Conservation (phyloP, 768 basidiomycete genomes). For the Ephemerocybe angulata region DNA sequence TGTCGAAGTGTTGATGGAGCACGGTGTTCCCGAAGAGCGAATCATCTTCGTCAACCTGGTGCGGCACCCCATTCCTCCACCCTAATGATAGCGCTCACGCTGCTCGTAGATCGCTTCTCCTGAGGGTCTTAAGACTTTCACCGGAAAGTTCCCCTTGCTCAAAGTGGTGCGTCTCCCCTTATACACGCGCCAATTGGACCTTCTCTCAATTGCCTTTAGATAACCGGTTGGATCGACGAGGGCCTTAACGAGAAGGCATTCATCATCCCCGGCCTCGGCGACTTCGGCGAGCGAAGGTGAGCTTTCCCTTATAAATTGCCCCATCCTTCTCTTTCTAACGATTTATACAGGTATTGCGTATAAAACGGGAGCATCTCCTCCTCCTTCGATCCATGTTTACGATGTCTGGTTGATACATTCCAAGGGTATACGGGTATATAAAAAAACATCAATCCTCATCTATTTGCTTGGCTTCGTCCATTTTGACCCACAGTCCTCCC, state of each 20-base stretch:
- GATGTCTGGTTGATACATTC: not conserved
- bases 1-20: conserved; percentile 87
- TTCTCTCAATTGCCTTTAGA: conserved; percentile 37
- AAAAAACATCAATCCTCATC: not conserved
- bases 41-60: conserved; percentile 95
- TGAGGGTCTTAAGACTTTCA: conserved; percentile 83
- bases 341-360: conserved; percentile 4
- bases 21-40: conserved; percentile 90
- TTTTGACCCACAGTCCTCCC: conserved; percentile 44
- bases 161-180: conserved; percentile 59
- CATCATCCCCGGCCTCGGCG: conserved; percentile 93
- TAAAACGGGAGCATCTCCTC: not conserved
- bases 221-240: conserved; percentile 94
- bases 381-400: not conserved
- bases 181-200: not conserved
- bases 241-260: conserved; percentile 89
- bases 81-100: not conserved
- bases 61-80: conserved; percentile 16
- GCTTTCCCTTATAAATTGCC: conserved; percentile 2
- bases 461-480: conserved; percentile 15
- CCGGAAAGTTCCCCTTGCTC: conserved; percentile 65
- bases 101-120: conserved; percentile 76
- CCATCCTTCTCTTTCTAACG: not conserved
- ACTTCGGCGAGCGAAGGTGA: conserved; percentile 89
- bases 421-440: not conserved